These are phyloP conservation scores for Conoideocrella luteorostrata DNA, from an alignment of 2,329 filamentous ascomycete genomes.

Conservation along the genomic window DNA sequence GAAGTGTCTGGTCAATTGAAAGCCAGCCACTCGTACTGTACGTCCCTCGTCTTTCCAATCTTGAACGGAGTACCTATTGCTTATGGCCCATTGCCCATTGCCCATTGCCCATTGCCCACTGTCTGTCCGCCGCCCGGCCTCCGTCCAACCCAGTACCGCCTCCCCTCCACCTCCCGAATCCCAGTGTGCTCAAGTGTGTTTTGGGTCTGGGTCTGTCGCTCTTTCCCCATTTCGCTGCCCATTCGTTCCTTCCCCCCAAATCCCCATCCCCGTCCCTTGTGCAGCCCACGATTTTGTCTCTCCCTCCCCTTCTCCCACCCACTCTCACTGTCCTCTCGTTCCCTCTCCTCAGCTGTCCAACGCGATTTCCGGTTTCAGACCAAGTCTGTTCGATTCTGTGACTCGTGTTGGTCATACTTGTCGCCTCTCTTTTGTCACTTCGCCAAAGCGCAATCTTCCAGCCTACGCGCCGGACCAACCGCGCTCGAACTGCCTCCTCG, in stretches of 20 bases:
- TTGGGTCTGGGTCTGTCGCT: constrained; percentile 24
- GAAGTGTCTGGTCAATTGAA: too few species aligned
- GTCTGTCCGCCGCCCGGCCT: background rate
- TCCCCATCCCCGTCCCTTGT: constrained; percentile 23
- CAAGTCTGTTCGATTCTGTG: background rate
- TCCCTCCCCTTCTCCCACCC: constrained; percentile 14
- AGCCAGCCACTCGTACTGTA: too few species aligned
- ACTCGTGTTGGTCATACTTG: constrained; percentile 8
- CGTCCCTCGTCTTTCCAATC: too few species aligned
- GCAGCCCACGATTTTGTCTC: constrained; percentile 23
- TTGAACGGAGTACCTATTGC: too few species aligned
- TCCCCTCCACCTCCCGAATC: background rate
- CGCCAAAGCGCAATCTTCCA: constrained; percentile 10
- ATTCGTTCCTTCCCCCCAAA: constrained; percentile 23
- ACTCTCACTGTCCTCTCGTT: constrained; percentile 7
- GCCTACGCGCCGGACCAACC: constrained; percentile 19
- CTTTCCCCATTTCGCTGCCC: constrained; percentile 22
- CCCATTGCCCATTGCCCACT: background rate
- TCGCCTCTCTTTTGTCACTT: constrained; percentile 11
- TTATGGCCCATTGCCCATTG: background rate
- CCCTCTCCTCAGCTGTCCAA: constrained; percentile 8
- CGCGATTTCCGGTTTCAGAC: constrained; percentile 9
- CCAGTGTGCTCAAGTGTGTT: constrained; percentile 1
- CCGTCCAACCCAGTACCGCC: background rate
- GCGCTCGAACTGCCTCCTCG: constrained; percentile 22